Conservation (phyloP, 495 filamentous ascomycete species). For the Neurospora cerealis region DNA sequence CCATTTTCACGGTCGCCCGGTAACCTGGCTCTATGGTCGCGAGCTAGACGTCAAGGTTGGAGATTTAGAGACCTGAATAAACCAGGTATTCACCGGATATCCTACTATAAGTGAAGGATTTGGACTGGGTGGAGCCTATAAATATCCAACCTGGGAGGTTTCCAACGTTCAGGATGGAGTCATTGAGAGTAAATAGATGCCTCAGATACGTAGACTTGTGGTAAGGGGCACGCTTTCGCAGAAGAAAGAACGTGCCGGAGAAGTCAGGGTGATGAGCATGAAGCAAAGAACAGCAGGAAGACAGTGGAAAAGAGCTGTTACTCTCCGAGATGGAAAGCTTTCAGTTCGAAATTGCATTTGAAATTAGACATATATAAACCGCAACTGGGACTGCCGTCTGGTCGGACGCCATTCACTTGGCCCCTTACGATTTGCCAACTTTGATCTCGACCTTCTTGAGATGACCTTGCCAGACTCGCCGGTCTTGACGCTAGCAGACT, state of each 20-base stretch:
- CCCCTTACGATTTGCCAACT: neutral
- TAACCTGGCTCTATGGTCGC: neutral
- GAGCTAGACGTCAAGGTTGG: neutral
- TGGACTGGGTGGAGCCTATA: neutral
- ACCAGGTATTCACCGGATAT: neutral
- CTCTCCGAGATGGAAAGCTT: neutral
- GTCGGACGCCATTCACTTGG: neutral
- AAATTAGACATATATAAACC: neutral
- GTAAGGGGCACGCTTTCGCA: neutral
- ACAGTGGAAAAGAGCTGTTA: too few relatives aligned
- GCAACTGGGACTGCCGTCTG: neutral
- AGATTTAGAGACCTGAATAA: neutral
- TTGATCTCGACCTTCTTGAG: neutral
- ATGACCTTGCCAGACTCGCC: neutral
- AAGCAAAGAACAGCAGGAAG: neutral
- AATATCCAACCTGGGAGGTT: neutral
- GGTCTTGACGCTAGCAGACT: neutral
- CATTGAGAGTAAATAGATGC: neutral
- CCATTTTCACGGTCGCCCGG: neutral
- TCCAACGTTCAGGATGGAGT: neutral
- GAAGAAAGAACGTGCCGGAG: neutral
- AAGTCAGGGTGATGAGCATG: neutral
- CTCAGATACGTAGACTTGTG: neutral
- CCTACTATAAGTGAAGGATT: neutral
- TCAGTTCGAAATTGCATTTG: neutral